Conservation (phyloP, 2,329 filamentous ascomycete genomes). For the Hymenoscyphus scutula region DNA sequence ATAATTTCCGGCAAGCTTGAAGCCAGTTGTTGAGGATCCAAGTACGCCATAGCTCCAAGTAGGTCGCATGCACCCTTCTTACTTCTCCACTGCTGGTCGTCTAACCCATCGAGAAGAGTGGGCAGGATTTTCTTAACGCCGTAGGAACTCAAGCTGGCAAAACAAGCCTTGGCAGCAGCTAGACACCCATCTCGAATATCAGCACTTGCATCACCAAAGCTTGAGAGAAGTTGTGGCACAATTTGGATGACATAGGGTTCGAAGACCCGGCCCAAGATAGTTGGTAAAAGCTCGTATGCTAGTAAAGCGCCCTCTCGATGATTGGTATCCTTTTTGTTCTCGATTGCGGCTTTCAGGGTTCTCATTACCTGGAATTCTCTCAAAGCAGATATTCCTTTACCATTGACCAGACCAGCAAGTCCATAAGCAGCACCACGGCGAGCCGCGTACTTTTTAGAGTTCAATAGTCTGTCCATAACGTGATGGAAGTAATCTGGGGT, state of each 20-base stretch:
- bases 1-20: slow-evolving; percentile 94
- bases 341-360: slow-evolving; percentile 75
- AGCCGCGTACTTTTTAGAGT: slow-evolving; percentile 86
- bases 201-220: slow-evolving; percentile 83
- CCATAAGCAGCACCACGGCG: slow-evolving; percentile 94
- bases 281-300: slow-evolving; percentile 85
- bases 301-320: slow-evolving; percentile 86
- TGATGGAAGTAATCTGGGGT: slow-evolving; percentile 77
- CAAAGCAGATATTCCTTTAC: slow-evolving; percentile 79
- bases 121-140: slow-evolving; percentile 94
- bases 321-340: slow-evolving; percentile 91
- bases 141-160: slow-evolving; percentile 88
- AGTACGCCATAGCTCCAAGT: slow-evolving; percentile 95
- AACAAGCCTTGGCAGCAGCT: slow-evolving; percentile 91
- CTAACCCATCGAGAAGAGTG: slow-evolving; percentile 84
- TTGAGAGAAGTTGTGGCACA: slow-evolving; percentile 82
- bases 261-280: slow-evolving; percentile 82
- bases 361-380: slow-evolving; percentile 85
- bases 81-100: slow-evolving; percentile 95
- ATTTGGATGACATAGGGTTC: slow-evolving; percentile 97
- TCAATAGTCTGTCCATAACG: slow-evolving; percentile 77
- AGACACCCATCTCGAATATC: slow-evolving; percentile 93
- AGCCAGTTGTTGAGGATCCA: slow-evolving; percentile 92
- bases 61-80: slow-evolving; percentile 98
- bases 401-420: slow-evolving; percentile 82